A percentile compares a stretch with the other conserved stretches of the same genome.
Conservation (phyloP, 345 rosid species). For the Noccaea bulbosa region DNA sequence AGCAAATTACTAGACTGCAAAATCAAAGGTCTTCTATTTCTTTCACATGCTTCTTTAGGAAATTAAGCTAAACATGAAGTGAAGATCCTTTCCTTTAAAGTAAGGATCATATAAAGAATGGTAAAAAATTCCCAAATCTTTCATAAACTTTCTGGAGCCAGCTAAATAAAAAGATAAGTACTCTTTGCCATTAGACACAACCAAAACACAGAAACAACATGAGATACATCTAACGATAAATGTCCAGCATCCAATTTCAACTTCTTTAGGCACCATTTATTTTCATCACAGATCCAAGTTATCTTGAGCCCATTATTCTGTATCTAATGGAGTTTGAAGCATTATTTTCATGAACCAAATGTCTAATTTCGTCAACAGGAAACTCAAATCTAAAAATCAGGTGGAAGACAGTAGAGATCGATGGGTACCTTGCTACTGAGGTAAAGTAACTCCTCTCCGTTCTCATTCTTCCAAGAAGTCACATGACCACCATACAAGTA, state of each 20-base stretch:
- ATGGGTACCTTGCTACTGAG: constrained; percentile 70
- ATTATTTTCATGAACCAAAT: constrained; percentile 15
- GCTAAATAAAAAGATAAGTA: neutral
- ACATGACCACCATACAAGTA: constrained; percentile 88
- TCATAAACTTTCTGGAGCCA: constrained; percentile 8
- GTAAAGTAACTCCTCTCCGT: constrained; percentile 82
- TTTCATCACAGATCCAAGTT: neutral
- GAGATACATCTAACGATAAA: constrained; percentile 2
- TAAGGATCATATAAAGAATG: neutral
- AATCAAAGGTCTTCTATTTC: constrained; percentile 7
- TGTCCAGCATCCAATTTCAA: neutral
- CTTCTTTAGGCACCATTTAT: neutral
- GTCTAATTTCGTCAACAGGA: constrained; percentile 1
- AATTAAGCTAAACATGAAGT: constrained; percentile 19
- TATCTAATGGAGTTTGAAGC: neutral
- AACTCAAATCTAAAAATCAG: constrained; percentile 1
- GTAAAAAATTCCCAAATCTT: constrained; percentile 4
- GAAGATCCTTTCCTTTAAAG: neutral
- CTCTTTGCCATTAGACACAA: constrained; percentile 11
- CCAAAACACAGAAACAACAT: constrained; percentile 12
- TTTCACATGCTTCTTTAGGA: constrained; percentile 18
- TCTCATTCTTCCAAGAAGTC: constrained; percentile 95
- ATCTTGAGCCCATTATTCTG: neutral
- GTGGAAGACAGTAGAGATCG: neutral
- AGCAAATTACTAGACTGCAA: constrained; percentile 17